phyloP scores from a whole-genome alignment of 2,329 filamentous ascomycete genomes.

The Chrysosporium queenslandicum region DNA sequence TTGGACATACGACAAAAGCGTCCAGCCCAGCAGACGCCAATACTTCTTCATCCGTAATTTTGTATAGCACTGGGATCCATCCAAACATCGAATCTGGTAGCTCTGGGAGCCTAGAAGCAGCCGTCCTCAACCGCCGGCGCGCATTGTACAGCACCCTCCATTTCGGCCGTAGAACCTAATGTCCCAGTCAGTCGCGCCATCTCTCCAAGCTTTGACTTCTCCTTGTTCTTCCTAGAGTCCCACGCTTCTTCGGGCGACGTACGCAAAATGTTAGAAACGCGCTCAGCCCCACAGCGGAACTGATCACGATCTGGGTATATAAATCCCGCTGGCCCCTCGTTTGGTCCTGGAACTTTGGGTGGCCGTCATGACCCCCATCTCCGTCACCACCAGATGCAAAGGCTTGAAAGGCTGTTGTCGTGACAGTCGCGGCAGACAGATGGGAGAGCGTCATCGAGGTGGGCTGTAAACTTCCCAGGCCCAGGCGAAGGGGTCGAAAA shows the following conservation, averaged over 20 bases:
- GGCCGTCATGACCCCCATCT: conserved; percentile 16
- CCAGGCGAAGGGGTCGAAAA: not conserved
- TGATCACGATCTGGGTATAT: conserved; percentile 38
- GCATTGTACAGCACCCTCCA: conserved; percentile 89
- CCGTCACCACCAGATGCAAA: not conserved
- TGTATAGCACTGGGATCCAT: conserved; percentile 82
- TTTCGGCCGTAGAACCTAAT: conserved; percentile 70
- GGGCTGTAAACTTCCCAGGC: not conserved
- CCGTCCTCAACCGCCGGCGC: conserved; percentile 63
- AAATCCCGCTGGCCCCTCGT: conserved; percentile 31
- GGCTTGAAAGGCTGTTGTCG: conserved; percentile 13
- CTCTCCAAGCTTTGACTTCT: not conserved
- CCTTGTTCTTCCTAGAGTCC: not conserved
- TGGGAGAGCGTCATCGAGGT: conserved; percentile 13
- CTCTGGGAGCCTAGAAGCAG: conserved; percentile 58
- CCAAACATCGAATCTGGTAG: conserved; percentile 79
- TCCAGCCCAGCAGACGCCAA: conserved; percentile 84
- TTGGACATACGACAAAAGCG: conserved; percentile 66
- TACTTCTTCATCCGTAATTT: conserved; percentile 78
- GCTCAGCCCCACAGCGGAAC: conserved; percentile 33
- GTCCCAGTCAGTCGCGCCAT: not conserved
- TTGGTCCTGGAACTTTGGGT: conserved; percentile 26
- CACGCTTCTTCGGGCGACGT: conserved; percentile 18
- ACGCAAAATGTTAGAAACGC: conserved; percentile 41
- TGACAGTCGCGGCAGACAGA: conserved; percentile 17